Evolutionary conservation across 257 asterid genomes (phyloP), one percentile per base, ranked within the genome.

Genomic region (Penstemon newberryi): DNA sequence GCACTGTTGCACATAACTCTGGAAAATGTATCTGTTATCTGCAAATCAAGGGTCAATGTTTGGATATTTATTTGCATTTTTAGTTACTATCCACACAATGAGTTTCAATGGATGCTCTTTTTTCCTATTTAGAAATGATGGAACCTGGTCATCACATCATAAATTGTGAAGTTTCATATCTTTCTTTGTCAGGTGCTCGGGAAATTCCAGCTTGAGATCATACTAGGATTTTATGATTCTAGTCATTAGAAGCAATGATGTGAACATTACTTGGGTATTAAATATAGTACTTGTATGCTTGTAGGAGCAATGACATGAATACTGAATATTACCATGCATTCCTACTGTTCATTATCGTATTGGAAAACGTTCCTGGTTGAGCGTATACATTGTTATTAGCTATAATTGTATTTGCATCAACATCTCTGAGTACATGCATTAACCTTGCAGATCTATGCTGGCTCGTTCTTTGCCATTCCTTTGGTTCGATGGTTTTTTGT

Each of bases 401-500:
- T 25, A 25, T 25, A 25, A 25, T 25, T 25, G 33, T 25, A 25
- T 25, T 25, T 25, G 33, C 33, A 25, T 25, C 33, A 45, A 15
- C 43, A 59, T 56, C 70, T 60, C 65, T 64, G 38, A 45, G 53
- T 62, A 57, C 38, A 42, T 55, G 18, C 57, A 36, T 56, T 53
- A 5, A 62, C 71, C 73, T 70, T 79, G 86, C 92, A 93, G 99
- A 75, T 94, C 60, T 94, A 94, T 62, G 97, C 99, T 70, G 95
- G 96, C 71, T 91, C 99, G 66, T 94, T 94, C 84, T 94, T 94
- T 69, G 92, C 90, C 50, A 93, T 93, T 75, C 99, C 99, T 61
- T 61, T 87, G 71, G 39, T 87, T 67, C 88, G 99, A 63, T 89
- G 95, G 99, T 79, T 90, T 69, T 69, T 83, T 15, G 70, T 91